These are phyloP conservation scores for Clarireedia hainanense DNA, from an alignment of 2,329 filamentous ascomycete species.

Conservation along the genomic window DNA sequence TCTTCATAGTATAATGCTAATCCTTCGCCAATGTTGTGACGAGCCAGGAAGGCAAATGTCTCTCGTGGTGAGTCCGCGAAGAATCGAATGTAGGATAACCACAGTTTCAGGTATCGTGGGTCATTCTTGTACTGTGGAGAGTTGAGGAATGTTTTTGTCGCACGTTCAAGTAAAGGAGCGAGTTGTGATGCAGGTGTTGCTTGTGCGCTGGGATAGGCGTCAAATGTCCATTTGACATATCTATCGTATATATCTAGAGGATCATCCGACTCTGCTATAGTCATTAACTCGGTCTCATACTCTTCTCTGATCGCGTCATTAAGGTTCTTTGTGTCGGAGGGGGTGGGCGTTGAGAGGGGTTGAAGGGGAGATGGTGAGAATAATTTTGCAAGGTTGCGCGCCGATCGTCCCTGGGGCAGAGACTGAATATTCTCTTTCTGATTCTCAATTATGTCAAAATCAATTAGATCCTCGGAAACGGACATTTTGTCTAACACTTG, in stretches of 20 bases:
- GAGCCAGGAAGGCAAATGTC: conserved; percentile 82
- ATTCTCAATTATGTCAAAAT: conserved; percentile 89
- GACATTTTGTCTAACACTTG: conserved; percentile 33
- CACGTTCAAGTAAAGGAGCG: conserved; percentile 80
- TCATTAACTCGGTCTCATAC: conserved; percentile 76
- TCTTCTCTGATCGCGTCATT: conserved; percentile 75
- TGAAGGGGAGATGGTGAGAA: conserved; percentile 62
- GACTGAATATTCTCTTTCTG: conserved; percentile 99
- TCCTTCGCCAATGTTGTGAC: conserved; percentile 77
- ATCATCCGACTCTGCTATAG: conserved; percentile 81
- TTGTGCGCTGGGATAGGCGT: conserved; percentile 90
- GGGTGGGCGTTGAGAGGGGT: conserved; percentile 53
- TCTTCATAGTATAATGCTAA: conserved; percentile 95
- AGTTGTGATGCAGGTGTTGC: conserved; percentile 88
- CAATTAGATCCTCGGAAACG: conserved; percentile 46
- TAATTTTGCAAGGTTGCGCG: conserved; percentile 75
- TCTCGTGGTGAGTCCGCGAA: conserved; percentile 93
- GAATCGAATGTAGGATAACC: conserved; percentile 88
- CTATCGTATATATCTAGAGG: conserved; percentile 92
- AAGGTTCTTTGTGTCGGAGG: conserved; percentile 65
- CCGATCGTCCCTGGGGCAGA: conserved; percentile 79
- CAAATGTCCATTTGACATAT: conserved; percentile 94
- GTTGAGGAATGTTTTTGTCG: conserved; percentile 83
- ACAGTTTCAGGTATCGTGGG: conserved; percentile 83
- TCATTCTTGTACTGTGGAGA: conserved; percentile 90